These are phyloP conservation scores for Candida qinlingensis DNA, from an alignment of 805 yeast genomes.

Conservation along the genomic window DNA sequence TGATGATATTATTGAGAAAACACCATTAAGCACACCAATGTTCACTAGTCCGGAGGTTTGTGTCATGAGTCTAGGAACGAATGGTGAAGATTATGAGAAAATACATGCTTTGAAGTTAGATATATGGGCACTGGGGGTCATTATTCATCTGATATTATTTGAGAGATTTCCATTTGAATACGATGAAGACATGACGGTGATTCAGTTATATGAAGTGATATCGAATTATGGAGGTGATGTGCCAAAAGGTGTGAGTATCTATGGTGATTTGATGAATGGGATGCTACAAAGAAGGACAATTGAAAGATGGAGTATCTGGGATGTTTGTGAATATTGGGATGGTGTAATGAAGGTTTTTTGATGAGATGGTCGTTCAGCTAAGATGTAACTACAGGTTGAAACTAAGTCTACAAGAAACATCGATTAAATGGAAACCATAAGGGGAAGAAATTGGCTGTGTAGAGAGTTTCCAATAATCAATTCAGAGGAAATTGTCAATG, in stretches of 20 bases:
- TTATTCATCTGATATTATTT: conserved; percentile 4
- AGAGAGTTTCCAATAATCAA: too few relatives aligned
- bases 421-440: too few relatives aligned
- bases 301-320: background rate
- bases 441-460: too few relatives aligned
- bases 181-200: background rate
- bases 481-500: too few relatives aligned
- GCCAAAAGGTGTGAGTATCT: background rate
- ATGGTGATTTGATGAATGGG: background rate
- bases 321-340: background rate
- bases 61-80: background rate
- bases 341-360: too few relatives aligned
- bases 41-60: conserved; percentile 10
- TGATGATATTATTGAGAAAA: background rate
- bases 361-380: too few relatives aligned
- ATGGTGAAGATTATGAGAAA: background rate
- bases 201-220: background rate
- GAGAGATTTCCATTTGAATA: conserved; percentile 3
- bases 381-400: too few relatives aligned
- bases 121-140: conserved; percentile 12
- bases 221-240: background rate
- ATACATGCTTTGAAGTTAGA: conserved; percentile 7
- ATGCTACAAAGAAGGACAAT: background rate
- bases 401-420: too few relatives aligned
- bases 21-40: conserved; percentile 9